Evolutionary conservation across 2,329 filamentous ascomycete species (phyloP).

Genomic region (Cladophialophora immunda): DNA sequence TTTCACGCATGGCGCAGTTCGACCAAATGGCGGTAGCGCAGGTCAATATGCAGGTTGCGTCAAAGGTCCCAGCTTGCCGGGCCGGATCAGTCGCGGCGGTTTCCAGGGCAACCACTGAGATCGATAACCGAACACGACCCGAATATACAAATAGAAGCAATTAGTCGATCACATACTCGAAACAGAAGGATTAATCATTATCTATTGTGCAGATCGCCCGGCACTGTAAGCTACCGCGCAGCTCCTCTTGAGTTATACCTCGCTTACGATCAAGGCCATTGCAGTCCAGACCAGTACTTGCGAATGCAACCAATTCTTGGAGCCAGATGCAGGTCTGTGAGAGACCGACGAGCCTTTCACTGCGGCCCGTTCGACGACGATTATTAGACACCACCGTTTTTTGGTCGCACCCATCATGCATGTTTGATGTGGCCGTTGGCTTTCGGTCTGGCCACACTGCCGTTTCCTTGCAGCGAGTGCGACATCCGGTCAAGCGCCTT

Average conservation of each 20-base stretch:
- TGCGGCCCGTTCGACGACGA: background rate
- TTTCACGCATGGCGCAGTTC: constrained; percentile 25
- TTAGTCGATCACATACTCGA: background rate
- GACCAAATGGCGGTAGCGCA: constrained; percentile 9
- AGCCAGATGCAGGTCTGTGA: background rate
- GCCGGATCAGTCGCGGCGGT: constrained; percentile 4
- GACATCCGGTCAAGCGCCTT: constrained; percentile 45
- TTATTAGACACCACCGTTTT: constrained; percentile 6
- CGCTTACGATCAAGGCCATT: background rate
- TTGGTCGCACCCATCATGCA: constrained; percentile 21
- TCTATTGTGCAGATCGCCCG: constrained; percentile 1
- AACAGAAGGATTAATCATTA: background rate
- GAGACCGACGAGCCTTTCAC: background rate
- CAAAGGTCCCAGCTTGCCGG: constrained; percentile 12
- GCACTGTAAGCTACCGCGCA: background rate
- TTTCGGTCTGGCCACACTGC: constrained; percentile 38
- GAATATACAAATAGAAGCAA: background rate
- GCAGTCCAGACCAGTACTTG: background rate
- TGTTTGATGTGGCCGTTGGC: constrained; percentile 34
- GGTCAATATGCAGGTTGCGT: constrained; percentile 23
- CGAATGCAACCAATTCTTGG: background rate
- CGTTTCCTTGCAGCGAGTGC: constrained; percentile 40
- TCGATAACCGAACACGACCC: constrained; percentile 10
- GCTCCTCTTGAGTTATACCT: background rate
- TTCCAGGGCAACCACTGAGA: constrained; percentile 17